Evolutionary conservation across 371 early-diverging fungal genomes (phyloP).

Genomic region (Mortierella sp.): DNA sequence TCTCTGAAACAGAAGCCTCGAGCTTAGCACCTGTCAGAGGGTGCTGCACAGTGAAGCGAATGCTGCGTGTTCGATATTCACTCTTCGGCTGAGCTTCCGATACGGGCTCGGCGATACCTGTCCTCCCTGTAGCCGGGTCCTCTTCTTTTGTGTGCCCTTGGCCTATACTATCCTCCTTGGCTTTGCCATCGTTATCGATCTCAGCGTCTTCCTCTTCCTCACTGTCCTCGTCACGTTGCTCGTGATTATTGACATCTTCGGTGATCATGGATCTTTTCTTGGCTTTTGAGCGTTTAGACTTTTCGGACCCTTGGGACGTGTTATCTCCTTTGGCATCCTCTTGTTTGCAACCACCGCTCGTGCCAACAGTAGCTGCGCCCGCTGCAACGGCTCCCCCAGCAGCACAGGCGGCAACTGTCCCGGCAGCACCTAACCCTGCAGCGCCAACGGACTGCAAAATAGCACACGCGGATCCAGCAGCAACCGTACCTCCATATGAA

Average conservation of each 20-base stretch:
- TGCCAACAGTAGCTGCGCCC: neutral
- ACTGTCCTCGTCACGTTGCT: neutral
- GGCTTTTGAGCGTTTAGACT: neutral
- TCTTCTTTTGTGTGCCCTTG: neutral
- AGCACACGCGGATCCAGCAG: slow-evolving; percentile 15
- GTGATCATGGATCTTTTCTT: neutral
- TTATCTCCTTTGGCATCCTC: neutral
- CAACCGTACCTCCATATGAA: slow-evolving; percentile 20
- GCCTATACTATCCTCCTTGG: neutral
- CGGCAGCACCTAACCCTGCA: slow-evolving; percentile 1
- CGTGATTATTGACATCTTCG: neutral
- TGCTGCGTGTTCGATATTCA: neutral
- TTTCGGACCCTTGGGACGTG: neutral
- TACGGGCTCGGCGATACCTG: neutral
- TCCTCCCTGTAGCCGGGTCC: neutral
- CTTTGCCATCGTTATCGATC: neutral
- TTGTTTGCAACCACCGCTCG: neutral
- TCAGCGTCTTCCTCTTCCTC: neutral
- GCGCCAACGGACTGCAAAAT: slow-evolving; percentile 31
- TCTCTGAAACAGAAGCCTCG: neutral
- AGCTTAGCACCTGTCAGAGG: neutral
- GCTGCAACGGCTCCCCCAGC: slow-evolving; percentile 1
- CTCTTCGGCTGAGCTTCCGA: neutral
- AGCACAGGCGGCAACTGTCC: neutral
- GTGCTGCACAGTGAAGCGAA: neutral